Base-by-base conservation (phyloP, 2,329 filamentous ascomycete genomes). In the Alternaria rosae region DNA sequence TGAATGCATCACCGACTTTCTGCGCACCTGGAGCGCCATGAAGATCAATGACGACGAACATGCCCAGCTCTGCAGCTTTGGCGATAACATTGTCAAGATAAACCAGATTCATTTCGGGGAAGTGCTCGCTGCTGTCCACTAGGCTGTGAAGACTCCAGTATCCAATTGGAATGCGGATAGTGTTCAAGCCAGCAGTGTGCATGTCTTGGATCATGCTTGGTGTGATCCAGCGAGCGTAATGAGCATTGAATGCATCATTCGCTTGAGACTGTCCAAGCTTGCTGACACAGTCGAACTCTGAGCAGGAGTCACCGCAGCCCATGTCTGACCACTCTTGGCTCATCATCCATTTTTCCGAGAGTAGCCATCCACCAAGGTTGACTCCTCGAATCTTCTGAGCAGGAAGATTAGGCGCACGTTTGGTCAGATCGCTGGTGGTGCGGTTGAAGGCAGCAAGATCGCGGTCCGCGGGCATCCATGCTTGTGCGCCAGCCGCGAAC, bases 331-430 rank as follows among this genome's bases (percentile, higher is more conserved):
- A 88, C 54, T 80, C 79, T 15, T 72, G 68, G 20, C 68, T 67
- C 54, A 82, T 82, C 70, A 87, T 83, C 86, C 85, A 87, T n/a
- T 84, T 84, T 75, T 88, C 85, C 21, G 83, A 76, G 54, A 87
- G 69, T 66, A 87, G 85, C 38, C 82, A 78, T 1, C 82, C 81
- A 8, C 86, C 85, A 4, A 87, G 74, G 66, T 87, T 87, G 59
- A 87, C 85, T 30, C 86, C 86, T 6, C 85, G 83, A 53, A 87
- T 83, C 69, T 85, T 86, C 38, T 59, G 32, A 47, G 7, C 54
- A 1, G 68, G 63, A 13, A 68, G 59, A 13, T 23, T 17, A 17
- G 41, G 32, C 2, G 48, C 48, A 30, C 59, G 59, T 26, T 53
- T 58, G 12, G 44, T 48, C 12, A 61, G 12, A n/a, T 45, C 53